Conservation (phyloP, 352 stramenopile species). For the Blastocystis sp. region DNA sequence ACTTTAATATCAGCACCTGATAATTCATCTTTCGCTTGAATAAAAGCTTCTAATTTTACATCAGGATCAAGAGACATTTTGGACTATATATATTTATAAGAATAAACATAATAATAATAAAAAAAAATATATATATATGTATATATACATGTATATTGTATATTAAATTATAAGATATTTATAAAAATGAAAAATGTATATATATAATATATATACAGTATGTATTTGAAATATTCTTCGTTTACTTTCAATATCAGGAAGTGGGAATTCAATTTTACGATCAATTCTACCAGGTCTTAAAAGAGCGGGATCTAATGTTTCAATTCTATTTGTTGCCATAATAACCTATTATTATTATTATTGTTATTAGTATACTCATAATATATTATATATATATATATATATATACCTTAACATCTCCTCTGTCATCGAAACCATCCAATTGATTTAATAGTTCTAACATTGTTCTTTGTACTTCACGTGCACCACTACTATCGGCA, state of each 20-base stretch:
- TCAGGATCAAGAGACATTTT: constrained; percentile 91
- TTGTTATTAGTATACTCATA: no score
- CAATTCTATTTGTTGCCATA: constrained; percentile 98
- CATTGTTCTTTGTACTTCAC: constrained; percentile 99
- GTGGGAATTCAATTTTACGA: constrained; percentile 99
- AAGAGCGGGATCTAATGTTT: constrained; percentile 88
- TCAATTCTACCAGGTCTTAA: constrained; percentile 97
- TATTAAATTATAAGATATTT: no score
- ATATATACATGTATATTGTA: no score
- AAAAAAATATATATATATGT: no score
- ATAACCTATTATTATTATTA: no score
- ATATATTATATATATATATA: no score
- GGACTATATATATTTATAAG: constrained; percentile 29
- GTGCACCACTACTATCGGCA: constrained; percentile 79
- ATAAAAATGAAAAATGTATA: no score
- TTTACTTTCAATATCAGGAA: constrained; percentile 98
- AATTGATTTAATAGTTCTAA: constrained; percentile 98
- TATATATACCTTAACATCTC: constrained; percentile 98
- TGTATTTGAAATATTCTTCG: constrained; percentile 98
- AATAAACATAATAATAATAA: no score
- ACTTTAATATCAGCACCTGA: constrained; percentile 93
- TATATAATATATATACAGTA: constrained; percentile 63
- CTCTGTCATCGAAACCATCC: constrained; percentile 95
- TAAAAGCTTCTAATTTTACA: constrained; percentile 96
- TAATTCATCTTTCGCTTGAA: constrained; percentile 98